phyloP scores from a whole-genome alignment of 2,329 filamentous ascomycete genomes.

The Penicillium thymicola region DNA sequence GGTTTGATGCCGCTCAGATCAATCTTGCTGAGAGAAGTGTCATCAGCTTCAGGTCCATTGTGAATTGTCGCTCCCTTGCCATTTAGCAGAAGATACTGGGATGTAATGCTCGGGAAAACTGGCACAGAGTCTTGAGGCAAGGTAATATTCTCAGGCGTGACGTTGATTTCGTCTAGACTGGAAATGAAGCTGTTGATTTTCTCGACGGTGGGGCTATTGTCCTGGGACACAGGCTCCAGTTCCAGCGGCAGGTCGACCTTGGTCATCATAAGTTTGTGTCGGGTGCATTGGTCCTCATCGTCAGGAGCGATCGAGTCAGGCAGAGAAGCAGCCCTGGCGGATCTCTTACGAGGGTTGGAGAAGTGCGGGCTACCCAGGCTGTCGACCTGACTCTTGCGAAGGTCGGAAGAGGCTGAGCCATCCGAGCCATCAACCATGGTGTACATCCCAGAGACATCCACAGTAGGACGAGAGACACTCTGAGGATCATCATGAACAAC shows the following conservation, averaged over 20 bases:
- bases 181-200: background rate
- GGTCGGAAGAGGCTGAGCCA: background rate
- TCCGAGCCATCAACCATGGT: background rate
- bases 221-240: background rate
- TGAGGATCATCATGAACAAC: background rate
- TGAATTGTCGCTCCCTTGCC: background rate
- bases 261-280: background rate
- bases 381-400: no score
- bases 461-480: background rate
- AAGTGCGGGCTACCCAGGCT: background rate
- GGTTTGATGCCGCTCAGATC: background rate
- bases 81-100: background rate
- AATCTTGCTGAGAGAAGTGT: background rate
- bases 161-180: background rate
- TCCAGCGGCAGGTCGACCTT: background rate
- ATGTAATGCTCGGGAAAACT: background rate
- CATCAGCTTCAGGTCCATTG: background rate
- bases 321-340: constrained; percentile 27
- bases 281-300: constrained; percentile 10
- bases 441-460: background rate
- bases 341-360: constrained; percentile 25
- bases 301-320: constrained; percentile 26
- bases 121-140: constrained; percentile 1
- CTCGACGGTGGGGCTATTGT: background rate
- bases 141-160: background rate